Conservation (phyloP, 495 filamentous ascomycete species). For the Hyaloscypha variabilis region DNA sequence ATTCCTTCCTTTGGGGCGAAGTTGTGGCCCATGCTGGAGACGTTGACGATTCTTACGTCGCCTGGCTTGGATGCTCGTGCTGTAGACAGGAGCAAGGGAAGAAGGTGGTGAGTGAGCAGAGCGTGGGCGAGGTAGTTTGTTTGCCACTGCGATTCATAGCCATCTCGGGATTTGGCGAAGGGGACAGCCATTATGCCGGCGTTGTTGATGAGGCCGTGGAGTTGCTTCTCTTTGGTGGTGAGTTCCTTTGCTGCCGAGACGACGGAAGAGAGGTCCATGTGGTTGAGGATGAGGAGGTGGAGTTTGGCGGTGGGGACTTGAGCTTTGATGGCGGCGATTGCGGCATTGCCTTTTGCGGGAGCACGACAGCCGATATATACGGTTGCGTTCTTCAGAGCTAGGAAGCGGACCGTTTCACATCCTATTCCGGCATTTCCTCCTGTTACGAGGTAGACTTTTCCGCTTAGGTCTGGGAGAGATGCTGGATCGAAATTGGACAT, state of each 20-base stretch:
- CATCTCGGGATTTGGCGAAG: conserved; percentile 27
- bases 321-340: background rate
- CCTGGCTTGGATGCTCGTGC: background rate
- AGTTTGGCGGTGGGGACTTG: background rate
- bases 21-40: conserved; percentile 7
- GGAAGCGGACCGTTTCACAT: conserved; percentile 1
- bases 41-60: conserved; percentile 15
- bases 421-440: conserved; percentile 46
- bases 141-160: conserved; percentile 52
- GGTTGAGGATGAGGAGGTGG: conserved; percentile 7
- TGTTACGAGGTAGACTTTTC: conserved; percentile 63
- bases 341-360: background rate
- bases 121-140: conserved; percentile 52
- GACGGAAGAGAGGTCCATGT: conserved; percentile 6
- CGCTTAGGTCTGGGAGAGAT: conserved; percentile 49
- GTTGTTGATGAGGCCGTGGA: conserved; percentile 34
- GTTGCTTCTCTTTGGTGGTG: background rate
- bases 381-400: background rate
- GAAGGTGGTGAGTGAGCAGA: conserved; percentile 46
- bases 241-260: conserved; percentile 4
- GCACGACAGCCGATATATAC: conserved; percentile 11
- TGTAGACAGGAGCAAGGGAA: conserved; percentile 15
- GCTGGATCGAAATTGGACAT: background rate
- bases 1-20: background rate
- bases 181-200: conserved; percentile 25